Percentiles rank a stretch among this genome's conserved stretches.
These are phyloP conservation scores for Mollisiaceae sp. DNA, from an alignment of 2,329 filamentous ascomycete species.

Conservation along the genomic window DNA sequence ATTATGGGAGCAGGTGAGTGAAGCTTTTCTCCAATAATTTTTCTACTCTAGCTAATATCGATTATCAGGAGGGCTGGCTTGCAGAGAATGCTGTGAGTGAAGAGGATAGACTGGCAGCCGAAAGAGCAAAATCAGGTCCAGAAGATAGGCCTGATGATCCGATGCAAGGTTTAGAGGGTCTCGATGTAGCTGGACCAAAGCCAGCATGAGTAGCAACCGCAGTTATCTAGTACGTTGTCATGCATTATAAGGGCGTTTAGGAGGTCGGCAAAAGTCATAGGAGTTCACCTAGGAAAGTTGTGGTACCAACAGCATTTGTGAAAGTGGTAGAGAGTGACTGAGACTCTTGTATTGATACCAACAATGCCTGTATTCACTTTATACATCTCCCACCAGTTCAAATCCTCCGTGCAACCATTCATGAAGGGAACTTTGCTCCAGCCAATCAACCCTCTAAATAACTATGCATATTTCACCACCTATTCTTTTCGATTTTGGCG, in stretches of 20 bases:
- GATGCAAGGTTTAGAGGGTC: constrained; percentile 92
- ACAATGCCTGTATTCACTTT: constrained; percentile 32
- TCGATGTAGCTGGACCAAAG: constrained; percentile 93
- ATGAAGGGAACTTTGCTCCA: background rate
- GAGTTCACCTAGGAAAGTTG: constrained; percentile 14
- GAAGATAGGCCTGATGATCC: constrained; percentile 73
- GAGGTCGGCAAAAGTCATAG: constrained; percentile 20
- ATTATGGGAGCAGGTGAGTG: constrained; percentile 90
- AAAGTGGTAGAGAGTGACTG: background rate
- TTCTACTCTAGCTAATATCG: constrained; percentile 22
- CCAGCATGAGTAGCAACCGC: constrained; percentile 58
- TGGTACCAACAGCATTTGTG: constrained; percentile 1
- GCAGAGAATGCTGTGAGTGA: constrained; percentile 85
- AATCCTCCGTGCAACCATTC: constrained; percentile 1
- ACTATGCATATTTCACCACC: constrained; percentile 17
- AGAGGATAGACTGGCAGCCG: constrained; percentile 70
- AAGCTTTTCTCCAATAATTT: constrained; percentile 13
- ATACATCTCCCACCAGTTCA: constrained; percentile 30
- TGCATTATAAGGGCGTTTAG: constrained; percentile 33
- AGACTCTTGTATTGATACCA: constrained; percentile 30
- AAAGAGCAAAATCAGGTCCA: constrained; percentile 56
- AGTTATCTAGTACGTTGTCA: constrained; percentile 4
- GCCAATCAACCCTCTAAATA: background rate
- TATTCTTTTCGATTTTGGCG: constrained; percentile 60
- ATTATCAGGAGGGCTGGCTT: constrained; percentile 83